Conservation (phyloP, 768 basidiomycete species). For the Boletus reticulatus region DNA sequence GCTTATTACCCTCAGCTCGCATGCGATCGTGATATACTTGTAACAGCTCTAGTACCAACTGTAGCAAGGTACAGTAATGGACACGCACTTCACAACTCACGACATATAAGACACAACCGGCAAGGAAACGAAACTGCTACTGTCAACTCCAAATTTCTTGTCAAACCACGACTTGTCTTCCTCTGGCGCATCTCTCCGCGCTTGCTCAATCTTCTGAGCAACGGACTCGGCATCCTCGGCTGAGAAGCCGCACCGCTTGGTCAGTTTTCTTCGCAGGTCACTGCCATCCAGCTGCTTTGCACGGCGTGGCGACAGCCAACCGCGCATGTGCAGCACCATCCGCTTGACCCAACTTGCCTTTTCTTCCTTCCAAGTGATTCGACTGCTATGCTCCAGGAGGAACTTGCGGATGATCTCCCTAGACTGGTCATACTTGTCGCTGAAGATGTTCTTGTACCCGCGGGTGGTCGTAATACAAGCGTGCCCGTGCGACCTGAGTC, state of each 20-base stretch:
- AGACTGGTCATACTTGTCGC: conserved; percentile 35
- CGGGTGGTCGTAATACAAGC: conserved; percentile 40
- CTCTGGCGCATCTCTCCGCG: conserved; percentile 5
- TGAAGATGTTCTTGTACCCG: conserved; percentile 18
- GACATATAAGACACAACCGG: conserved; percentile 9
- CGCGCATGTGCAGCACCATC: conserved; percentile 23
- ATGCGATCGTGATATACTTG: background rate
- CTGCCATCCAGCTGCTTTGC: conserved; percentile 7
- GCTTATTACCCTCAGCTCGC: no score
- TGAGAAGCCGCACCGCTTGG: conserved; percentile 24
- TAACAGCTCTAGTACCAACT: background rate
- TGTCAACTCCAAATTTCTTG: conserved; percentile 13
- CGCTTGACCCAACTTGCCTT: conserved; percentile 26
- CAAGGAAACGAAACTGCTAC: conserved; percentile 9
- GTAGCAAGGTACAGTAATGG: conserved; percentile 1
- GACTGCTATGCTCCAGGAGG: conserved; percentile 16
- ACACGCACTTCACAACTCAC: background rate
- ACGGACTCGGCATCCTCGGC: conserved; percentile 17
- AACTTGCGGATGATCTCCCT: conserved; percentile 21
- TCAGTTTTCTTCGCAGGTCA: conserved; percentile 20
- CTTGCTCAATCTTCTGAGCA: conserved; percentile 18
- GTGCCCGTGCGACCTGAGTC: conserved; percentile 35
- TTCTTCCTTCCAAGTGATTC: conserved; percentile 23
- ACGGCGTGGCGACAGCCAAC: conserved; percentile 20
- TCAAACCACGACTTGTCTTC: conserved; percentile 21